Evolutionary conservation across 2,329 filamentous ascomycete species (phyloP).

Genomic region (Colletotrichum abscissum): DNA sequence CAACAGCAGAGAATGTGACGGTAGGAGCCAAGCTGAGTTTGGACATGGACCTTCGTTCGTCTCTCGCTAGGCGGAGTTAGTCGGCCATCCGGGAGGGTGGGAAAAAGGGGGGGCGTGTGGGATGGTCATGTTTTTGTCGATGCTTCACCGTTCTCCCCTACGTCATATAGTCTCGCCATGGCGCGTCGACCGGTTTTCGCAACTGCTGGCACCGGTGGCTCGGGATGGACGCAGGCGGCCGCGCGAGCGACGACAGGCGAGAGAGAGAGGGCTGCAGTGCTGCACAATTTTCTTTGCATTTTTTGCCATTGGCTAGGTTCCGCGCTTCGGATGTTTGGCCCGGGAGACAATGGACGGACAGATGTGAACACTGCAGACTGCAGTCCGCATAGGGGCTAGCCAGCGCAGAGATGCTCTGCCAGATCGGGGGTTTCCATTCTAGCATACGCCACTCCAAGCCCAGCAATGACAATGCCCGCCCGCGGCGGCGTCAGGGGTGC

Average conservation of each 20-base stretch:
- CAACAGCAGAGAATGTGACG: background rate
- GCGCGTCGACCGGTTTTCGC: background rate
- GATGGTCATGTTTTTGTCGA: background rate
- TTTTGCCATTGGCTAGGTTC: slow-evolving; percentile 12
- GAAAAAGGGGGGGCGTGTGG: background rate
- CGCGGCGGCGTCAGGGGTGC: background rate
- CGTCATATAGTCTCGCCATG: slow-evolving; percentile 17
- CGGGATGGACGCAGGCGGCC: background rate
- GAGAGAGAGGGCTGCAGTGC: background rate
- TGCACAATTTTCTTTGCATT: background rate
- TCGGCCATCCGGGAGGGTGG: background rate
- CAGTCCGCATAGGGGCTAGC: background rate
- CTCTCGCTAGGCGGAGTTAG: background rate
- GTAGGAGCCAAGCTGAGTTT: background rate
- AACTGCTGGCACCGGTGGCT: slow-evolving; percentile 29
- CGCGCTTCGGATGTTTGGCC: slow-evolving; percentile 28
- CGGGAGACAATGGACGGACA: slow-evolving; percentile 11
- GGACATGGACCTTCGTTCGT: background rate
- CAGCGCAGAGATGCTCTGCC: background rate
- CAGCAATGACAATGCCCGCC: too few species aligned
- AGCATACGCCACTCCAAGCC: slow-evolving; percentile 21
- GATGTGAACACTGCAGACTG: background rate
- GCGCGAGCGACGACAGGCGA: background rate
- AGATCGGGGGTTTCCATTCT: slow-evolving; percentile 15
- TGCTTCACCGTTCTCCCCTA: background rate